Base-by-base conservation (phyloP, 169 alveolate genomes). In the Plasmodium berghei region DNA sequence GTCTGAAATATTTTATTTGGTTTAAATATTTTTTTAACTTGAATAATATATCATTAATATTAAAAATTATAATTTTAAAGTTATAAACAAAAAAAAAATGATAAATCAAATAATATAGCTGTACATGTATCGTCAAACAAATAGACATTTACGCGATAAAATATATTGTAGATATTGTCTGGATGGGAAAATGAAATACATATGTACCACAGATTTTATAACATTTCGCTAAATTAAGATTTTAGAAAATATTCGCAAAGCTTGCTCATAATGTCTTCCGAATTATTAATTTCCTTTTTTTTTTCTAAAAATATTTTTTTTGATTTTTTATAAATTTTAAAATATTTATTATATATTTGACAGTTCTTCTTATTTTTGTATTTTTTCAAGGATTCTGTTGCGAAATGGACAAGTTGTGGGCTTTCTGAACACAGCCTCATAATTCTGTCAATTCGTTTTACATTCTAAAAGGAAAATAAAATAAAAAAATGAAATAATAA, bases 391-490 rank as follows among this genome's bases (percentile, higher is more conserved):
- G 77, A 83, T 28, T 83, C 85, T 12, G 83, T 48, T 4, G 90
- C 59, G 40, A 83, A 83, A 52, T 83, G 67, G 12, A 83, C 90
- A 14, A 83, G 48, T 46, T 83, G 90, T 6, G 90, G 90, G 14
- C 74, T 83, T 24, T 83, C 90, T 1, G 85, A 42, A 40, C 90
- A 83, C 18, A 83, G 34, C 16, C 40, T 83, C 55, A 83, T 52
- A 18, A 83, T 83, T 34, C 83, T n/a, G 40, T 83, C 90, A 16
- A 83, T 83, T 56, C 90, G 77, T 83, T 83, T 83, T 52, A 83
- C 69, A 49, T 83, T 83, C 90, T 83, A 63, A 54, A 18, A 22
- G 28, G 56, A n/a, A 16, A 9, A 48, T n/a, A n/a, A 9, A 49
- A 46, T 9, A 45, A 34, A 48, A 49, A 22, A 46, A 46, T n/a